These are phyloP conservation scores for Aspergillus sp. DNA, from an alignment of 2,329 filamentous ascomycete genomes.

Conservation along the genomic window DNA sequence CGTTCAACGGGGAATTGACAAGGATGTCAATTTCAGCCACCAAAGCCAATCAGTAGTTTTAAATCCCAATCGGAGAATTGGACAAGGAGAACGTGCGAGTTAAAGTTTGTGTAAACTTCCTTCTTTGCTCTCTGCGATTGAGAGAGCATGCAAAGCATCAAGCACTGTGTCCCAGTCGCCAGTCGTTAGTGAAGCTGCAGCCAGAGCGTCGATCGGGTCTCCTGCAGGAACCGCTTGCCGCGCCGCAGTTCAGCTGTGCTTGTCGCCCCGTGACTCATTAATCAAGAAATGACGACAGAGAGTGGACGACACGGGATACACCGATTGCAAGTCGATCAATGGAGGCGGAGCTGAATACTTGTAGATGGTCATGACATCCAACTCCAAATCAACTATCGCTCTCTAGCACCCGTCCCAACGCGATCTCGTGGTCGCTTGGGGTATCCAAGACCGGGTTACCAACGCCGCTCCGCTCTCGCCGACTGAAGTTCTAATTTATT, in stretches of 20 bases:
- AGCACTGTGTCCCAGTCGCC: not conserved
- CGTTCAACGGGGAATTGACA: slow-evolving; percentile 6
- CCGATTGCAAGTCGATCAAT: not conserved
- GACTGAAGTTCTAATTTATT: too few relatives aligned
- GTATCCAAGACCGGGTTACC: not conserved
- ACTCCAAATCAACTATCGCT: not conserved
- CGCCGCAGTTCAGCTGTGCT: slow-evolving; percentile 29
- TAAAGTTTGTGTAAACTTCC: slow-evolving; percentile 1
- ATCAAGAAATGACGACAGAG: not conserved
- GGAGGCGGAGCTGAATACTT: not conserved
- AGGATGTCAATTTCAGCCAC: slow-evolving; percentile 8
- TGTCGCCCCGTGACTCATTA: slow-evolving; percentile 16
- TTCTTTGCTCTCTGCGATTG: not conserved
- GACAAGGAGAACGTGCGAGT: slow-evolving; percentile 13
- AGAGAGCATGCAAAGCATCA: slow-evolving; percentile 2
- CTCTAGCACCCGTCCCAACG: not conserved
- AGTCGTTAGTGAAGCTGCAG: slow-evolving; percentile 10
- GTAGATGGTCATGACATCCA: not conserved
- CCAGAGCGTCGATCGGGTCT: slow-evolving; percentile 17
- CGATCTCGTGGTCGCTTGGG: not conserved
- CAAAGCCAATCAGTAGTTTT: slow-evolving; percentile 6
- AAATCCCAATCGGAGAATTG: slow-evolving; percentile 6
- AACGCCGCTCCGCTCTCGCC: too few relatives aligned
- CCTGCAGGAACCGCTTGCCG: slow-evolving; percentile 34
- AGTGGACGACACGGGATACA: not conserved